Base-by-base conservation (phyloP, 2,329 filamentous ascomycete genomes). In the Monilinia vaccinii-corymbosi region DNA sequence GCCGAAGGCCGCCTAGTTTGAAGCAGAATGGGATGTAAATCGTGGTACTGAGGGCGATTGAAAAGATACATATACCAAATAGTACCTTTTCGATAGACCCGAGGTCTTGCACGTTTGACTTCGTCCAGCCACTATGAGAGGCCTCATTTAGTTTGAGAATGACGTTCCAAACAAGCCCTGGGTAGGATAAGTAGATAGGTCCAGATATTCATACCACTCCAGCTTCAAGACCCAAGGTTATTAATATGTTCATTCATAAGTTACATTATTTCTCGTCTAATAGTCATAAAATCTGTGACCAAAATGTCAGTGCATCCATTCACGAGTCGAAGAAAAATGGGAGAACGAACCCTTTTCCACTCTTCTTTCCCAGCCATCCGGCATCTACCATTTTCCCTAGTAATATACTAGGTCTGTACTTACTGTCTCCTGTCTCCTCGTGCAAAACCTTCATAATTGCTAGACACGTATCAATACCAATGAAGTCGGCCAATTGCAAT, bases 351-450 rank as follows among this genome's bases (percentile, higher is more conserved):
- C 94, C 94, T 77, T 94, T 97, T 28, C 93, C 92, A 68, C 84
- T 89, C 84, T 99, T 99, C 85, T 96, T 97, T 23, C 94, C 94
- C 64, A 97, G 71, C 94, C 94, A 99, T 2, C 94, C 94, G 21
- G 94, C 94, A 79, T 96, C 91, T 2, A 99, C 94, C 91, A 97
- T 97, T 76, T 96, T 96, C 71, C 84, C 82, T 66, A 99, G 75
- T 66, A 97, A 75, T 25, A 96, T 89, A 51, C 89, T 88, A 2
- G 94, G 93, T 49, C 94, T 81, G 73, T 99, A 99, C 76, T 99
- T 99, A 64, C 87, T 92, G 74, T 99, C 94, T 9, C 92, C 92
- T 3, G 93, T 94, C 78, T 97, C 92, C 62, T 84, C 79, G 72
- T 97, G 85, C 70, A 99, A 75, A 4, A 97, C 94, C 75, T 89